Evolutionary conservation across 2,329 filamentous ascomycete species (phyloP).

Genomic region (Scopulariopsis brevicaulis): DNA sequence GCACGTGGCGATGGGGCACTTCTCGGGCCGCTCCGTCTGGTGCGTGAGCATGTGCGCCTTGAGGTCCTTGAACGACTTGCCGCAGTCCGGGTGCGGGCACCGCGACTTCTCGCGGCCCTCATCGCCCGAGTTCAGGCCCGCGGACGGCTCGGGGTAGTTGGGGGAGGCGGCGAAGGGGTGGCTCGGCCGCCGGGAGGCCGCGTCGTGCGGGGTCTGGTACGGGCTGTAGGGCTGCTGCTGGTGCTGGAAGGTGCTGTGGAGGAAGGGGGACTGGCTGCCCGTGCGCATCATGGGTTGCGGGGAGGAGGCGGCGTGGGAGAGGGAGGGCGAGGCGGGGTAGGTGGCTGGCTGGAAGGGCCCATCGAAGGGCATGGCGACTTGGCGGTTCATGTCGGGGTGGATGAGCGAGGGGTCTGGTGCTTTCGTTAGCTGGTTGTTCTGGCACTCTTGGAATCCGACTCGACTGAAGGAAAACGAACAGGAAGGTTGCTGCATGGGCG

Average conservation of each 20-base stretch:
- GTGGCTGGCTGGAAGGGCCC: slow-evolving; percentile 32
- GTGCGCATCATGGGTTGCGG: slow-evolving; percentile 36
- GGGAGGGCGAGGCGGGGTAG: slow-evolving; percentile 53
- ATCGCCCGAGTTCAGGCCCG: slow-evolving; percentile 43
- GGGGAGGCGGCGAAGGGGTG: slow-evolving; percentile 54
- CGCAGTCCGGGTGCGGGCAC: slow-evolving; percentile 76
- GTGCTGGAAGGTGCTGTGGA: slow-evolving; percentile 37
- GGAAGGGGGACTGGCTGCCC: slow-evolving; percentile 56
- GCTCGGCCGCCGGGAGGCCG: slow-evolving; percentile 50
- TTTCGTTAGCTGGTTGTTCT: background rate
- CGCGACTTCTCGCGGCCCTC: slow-evolving; percentile 58
- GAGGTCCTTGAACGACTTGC: slow-evolving; percentile 78
- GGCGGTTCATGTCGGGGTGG: slow-evolving; percentile 39
- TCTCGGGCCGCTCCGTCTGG: slow-evolving; percentile 81
- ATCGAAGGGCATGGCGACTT: slow-evolving; percentile 38
- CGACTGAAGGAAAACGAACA: background rate
- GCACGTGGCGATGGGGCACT: slow-evolving; percentile 85
- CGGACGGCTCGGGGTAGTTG: slow-evolving; percentile 34
- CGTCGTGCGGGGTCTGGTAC: slow-evolving; percentile 27
- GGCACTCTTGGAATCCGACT: background rate
- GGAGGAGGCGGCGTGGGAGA: slow-evolving; percentile 33
- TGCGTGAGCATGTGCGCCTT: slow-evolving; percentile 94
- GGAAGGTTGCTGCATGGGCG: background rate
- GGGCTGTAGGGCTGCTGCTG: slow-evolving; percentile 39
- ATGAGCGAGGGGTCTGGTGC: slow-evolving; percentile 42